These are phyloP conservation scores for Penicillium simplicissimum DNA, from an alignment of 495 filamentous ascomycete genomes.

Conservation along the genomic window DNA sequence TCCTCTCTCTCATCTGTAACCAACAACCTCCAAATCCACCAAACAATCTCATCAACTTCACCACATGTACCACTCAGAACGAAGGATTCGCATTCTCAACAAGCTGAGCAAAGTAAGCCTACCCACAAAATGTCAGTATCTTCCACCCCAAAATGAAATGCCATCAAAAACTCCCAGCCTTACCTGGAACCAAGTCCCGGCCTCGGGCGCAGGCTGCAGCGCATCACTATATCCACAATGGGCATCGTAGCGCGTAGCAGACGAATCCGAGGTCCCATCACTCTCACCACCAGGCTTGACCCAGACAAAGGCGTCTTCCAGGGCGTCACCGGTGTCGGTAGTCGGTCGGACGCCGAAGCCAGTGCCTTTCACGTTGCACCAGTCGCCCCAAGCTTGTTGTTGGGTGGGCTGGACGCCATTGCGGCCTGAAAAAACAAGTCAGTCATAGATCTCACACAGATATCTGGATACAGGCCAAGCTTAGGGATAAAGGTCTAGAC, in stretches of 20 bases:
- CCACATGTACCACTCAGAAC: slow-evolving; percentile 10
- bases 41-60: not conserved
- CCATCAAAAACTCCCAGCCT: not conserved
- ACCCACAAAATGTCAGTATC: not conserved
- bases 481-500: too few relatives aligned
- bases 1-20: not conserved
- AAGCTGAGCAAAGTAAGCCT: slow-evolving; percentile 62
- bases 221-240: slow-evolving; percentile 66
- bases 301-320: slow-evolving; percentile 80
- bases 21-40: not conserved
- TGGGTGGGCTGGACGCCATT: slow-evolving; percentile 66
- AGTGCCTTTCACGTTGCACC: slow-evolving; percentile 78
- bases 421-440: too few relatives aligned
- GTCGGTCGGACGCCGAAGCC: slow-evolving; percentile 74
- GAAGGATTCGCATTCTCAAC: slow-evolving; percentile 66
- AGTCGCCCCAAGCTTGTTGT: slow-evolving; percentile 73
- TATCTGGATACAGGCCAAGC: too few relatives aligned
- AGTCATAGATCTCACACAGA: too few relatives aligned
- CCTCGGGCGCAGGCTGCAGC: slow-evolving; percentile 71
- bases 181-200: slow-evolving; percentile 75
- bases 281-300: slow-evolving; percentile 82
- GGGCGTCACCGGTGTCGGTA: slow-evolving; percentile 57
- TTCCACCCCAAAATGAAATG: too few relatives aligned
- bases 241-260: slow-evolving; percentile 66
- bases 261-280: slow-evolving; percentile 69